Evolutionary conservation across 2,329 filamentous ascomycete species (phyloP).

Genomic region (Aspergillus tanneri): DNA sequence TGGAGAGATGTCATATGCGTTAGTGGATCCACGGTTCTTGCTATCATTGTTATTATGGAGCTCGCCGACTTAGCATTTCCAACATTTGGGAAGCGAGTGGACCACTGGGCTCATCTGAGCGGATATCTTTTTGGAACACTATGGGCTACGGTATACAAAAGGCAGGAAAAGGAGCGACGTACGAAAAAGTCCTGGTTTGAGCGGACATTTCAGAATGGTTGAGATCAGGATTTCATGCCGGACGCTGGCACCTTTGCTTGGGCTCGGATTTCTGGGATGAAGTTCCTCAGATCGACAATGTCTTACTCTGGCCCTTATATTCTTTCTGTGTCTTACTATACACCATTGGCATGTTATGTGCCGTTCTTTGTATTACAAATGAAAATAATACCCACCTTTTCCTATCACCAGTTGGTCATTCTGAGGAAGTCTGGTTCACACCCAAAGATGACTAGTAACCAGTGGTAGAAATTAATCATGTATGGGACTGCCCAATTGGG

Average conservation of each 20-base stretch:
- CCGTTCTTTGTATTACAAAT: neutral
- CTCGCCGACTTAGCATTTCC: slow-evolving; percentile 33
- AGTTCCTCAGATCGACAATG: neutral
- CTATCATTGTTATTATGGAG: slow-evolving; percentile 39
- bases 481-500: too few relatives aligned
- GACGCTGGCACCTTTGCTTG: too few relatives aligned
- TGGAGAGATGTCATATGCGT: slow-evolving; percentile 44
- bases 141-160: slow-evolving; percentile 17
- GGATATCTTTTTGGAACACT: slow-evolving; percentile 41
- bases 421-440: neutral
- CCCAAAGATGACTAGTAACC: too few relatives aligned
- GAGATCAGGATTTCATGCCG: neutral
- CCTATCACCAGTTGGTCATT: neutral
- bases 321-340: neutral
- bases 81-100: slow-evolving; percentile 30
- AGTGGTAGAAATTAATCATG: too few relatives aligned
- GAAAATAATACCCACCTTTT: neutral
- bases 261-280: neutral
- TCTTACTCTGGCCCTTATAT: neutral
- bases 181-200: slow-evolving; percentile 20
- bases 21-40: slow-evolving; percentile 40
- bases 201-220: slow-evolving; percentile 5
- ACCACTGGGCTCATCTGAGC: slow-evolving; percentile 45
- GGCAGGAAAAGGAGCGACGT: slow-evolving; percentile 14
- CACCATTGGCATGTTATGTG: neutral